A percentile compares a stretch with the other conserved stretches of the same genome.
These are phyloP conservation scores for Gastrodia elata DNA, from an alignment of 106 monocot genomes.

Conservation along the genomic window DNA sequence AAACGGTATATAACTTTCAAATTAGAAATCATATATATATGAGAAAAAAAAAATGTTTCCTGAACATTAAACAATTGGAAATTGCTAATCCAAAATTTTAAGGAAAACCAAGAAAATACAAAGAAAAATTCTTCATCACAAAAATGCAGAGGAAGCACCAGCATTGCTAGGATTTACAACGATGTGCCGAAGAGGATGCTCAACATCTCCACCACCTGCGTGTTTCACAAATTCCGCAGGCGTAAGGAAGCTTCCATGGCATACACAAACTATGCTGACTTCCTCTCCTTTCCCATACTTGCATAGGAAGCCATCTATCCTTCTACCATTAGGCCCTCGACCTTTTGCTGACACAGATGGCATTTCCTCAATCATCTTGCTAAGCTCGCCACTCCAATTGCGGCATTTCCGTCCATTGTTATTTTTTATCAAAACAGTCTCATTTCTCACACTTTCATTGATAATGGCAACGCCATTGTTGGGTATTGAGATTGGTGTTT, in stretches of 20 bases:
- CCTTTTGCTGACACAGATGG: conserved; percentile 43
- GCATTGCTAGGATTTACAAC: conserved; percentile 18
- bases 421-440: neutral
- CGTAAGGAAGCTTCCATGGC: conserved; percentile 57
- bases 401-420: neutral
- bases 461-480: neutral
- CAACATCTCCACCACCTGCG: conserved; percentile 52
- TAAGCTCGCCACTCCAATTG: conserved; percentile 7
- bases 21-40: neutral
- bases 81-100: neutral
- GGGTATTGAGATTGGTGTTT: neutral
- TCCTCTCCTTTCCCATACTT: conserved; percentile 40
- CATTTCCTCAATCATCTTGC: conserved; percentile 39
- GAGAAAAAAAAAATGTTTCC: neutral
- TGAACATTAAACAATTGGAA: no score
- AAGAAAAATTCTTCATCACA: neutral
- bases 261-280: conserved; percentile 55
- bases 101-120: neutral
- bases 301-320: conserved; percentile 49
- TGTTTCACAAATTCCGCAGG: conserved; percentile 65
- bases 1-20: neutral
- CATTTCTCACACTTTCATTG: neutral
- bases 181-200: conserved; percentile 35
- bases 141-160: no score
- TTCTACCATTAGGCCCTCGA: conserved; percentile 28